Evolutionary conservation across 352 stramenopile species (phyloP).

Genomic region (Plasmopara muralis): DNA sequence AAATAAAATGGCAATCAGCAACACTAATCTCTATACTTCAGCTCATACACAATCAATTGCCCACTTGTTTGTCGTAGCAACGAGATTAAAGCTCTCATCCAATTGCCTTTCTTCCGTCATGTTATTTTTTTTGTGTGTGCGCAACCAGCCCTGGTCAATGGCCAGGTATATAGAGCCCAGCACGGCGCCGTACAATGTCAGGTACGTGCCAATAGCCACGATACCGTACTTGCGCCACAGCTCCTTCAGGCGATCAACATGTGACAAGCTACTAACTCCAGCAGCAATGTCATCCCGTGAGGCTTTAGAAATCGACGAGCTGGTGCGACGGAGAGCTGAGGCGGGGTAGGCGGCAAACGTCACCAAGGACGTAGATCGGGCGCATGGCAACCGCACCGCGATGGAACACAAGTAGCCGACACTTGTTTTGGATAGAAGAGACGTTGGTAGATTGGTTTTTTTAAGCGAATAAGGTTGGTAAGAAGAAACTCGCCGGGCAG

Average conservation of each 20-base stretch:
- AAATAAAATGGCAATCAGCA: too few species aligned
- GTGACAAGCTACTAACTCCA: slow-evolving; percentile 20
- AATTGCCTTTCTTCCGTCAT: slow-evolving; percentile 16
- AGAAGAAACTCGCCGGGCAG: not conserved
- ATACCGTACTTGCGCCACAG: slow-evolving; percentile 81
- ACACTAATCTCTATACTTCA: too few species aligned
- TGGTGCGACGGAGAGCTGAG: slow-evolving; percentile 9
- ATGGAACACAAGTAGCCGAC: slow-evolving; percentile 5
- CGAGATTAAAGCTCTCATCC: slow-evolving; percentile 61
- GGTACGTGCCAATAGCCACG: slow-evolving; percentile 78
- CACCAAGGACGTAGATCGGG: slow-evolving; percentile 10
- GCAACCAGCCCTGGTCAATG: slow-evolving; percentile 76
- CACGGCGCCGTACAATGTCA: slow-evolving; percentile 69
- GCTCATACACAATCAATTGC: slow-evolving; percentile 6
- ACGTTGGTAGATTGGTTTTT: too few species aligned
- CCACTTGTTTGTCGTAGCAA: slow-evolving; percentile 78
- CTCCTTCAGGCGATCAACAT: slow-evolving; percentile 59
- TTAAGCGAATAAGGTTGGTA: not conserved
- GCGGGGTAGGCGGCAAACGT: not conserved
- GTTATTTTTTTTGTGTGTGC: slow-evolving; percentile 33
- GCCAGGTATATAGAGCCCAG: slow-evolving; percentile 75
- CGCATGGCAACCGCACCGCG: slow-evolving; percentile 10
- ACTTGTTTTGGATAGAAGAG: too few species aligned
- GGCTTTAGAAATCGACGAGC: slow-evolving; percentile 22
- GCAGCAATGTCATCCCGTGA: slow-evolving; percentile 1